Percentiles rank a stretch among this genome's conserved stretches.
phyloP scores from a whole-genome alignment of 768 basidiomycete genomes.

The Lyophyllum semitale region DNA sequence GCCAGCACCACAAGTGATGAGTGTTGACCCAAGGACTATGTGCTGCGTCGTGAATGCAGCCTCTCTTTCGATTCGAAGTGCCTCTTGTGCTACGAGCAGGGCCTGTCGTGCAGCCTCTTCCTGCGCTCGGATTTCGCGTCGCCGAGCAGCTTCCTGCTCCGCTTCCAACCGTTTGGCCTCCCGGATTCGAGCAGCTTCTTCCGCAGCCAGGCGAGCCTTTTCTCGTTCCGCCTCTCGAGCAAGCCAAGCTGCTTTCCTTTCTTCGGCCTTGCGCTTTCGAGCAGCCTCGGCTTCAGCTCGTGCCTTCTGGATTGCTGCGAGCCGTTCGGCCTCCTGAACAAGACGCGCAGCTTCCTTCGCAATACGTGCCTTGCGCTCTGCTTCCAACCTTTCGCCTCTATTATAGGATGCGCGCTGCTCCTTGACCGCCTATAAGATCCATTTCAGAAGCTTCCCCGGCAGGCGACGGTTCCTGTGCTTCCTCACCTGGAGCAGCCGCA shows the following conservation, averaged over 20 bases:
- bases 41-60: slow-evolving; percentile 43
- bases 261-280: slow-evolving; percentile 20
- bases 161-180: neutral
- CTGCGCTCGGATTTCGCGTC: too few species aligned
- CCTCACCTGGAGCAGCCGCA: neutral
- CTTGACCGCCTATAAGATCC: neutral
- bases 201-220: neutral
- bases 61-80: slow-evolving; percentile 29
- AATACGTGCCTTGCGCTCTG: slow-evolving; percentile 1
- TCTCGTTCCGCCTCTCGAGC: neutral
- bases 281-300: slow-evolving; percentile 8
- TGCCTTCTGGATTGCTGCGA: neutral
- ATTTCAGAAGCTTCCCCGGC: too few species aligned
- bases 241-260: neutral
- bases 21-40: slow-evolving; percentile 44
- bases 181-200: slow-evolving; percentile 2
- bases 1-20: slow-evolving; percentile 54
- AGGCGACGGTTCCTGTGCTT: neutral
- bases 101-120: slow-evolving; percentile 6
- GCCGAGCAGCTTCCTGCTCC: slow-evolving; percentile 6
- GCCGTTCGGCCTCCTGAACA: neutral
- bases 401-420: slow-evolving; percentile 15
- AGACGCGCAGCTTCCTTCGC: neutral
- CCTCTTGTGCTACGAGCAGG: slow-evolving; percentile 8
- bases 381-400: slow-evolving; percentile 16